These are phyloP conservation scores for Phaseolus lunatus DNA, from an alignment of 306 rosid species.

Conservation along the genomic window DNA sequence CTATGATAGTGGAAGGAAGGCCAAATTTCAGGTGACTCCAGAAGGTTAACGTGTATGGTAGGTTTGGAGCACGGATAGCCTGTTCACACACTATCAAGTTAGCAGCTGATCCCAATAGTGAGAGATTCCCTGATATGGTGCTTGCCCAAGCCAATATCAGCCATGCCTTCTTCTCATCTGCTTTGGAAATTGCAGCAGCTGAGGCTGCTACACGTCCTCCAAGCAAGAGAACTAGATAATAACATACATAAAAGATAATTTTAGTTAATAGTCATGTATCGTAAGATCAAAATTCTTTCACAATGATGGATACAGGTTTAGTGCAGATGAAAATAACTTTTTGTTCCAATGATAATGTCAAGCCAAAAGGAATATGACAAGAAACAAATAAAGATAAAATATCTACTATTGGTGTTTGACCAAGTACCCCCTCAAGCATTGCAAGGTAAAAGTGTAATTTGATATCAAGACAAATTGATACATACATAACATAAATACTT, in stretches of 20 bases:
- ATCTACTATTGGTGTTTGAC: background rate
- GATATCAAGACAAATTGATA: background rate
- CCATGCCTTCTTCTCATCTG: conserved; percentile 84
- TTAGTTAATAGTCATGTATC: background rate
- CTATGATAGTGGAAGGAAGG: conserved; percentile 78
- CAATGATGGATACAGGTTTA: background rate
- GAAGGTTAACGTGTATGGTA: conserved; percentile 72
- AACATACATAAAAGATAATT: background rate
- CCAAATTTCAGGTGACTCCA: conserved; percentile 92
- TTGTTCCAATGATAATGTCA: background rate
- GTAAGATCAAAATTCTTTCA: conserved; percentile 20
- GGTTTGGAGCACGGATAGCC: conserved; percentile 71
- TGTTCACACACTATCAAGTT: conserved; percentile 94
- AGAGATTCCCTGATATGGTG: conserved; percentile 84
- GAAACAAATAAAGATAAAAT: background rate
- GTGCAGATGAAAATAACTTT: background rate
- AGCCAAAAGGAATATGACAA: background rate
- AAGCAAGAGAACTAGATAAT: conserved; percentile 72
- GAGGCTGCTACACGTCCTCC: conserved; percentile 88
- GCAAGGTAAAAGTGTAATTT: background rate
- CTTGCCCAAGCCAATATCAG: conserved; percentile 95
- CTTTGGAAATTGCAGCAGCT: conserved; percentile 68
- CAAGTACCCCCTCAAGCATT: background rate
- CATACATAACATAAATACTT: background rate
- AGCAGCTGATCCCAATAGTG: conserved; percentile 86